Base-by-base conservation (phyloP, 1,284 basidiomycete genomes). In the Golubevia pallescens region DNA sequence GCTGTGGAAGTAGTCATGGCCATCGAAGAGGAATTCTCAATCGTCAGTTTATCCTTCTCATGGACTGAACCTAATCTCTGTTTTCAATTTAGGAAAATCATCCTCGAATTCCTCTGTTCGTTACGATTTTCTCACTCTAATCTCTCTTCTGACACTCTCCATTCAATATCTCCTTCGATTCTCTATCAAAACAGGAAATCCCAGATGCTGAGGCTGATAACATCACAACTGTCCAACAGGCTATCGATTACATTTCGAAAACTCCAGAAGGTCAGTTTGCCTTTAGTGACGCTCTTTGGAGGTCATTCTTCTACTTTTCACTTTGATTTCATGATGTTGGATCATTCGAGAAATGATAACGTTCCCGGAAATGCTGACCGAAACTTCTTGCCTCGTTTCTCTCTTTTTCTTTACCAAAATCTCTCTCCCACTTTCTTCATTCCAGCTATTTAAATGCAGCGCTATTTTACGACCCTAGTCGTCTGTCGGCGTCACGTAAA, bases 211-310 rank as follows among this genome's bases (percentile, higher is more conserved):
- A 85, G 64, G 82, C 82, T 23, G 82, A 85, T 74, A 74, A 74
- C 66, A 85, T 85, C 69, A 79, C 81, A 65, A 80, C 78, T 34
- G 80, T 85, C 14, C 78, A 81, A 67, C 74, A 85, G 75, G 96
- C 96, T 64, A 94, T 99, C 85, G 94, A 98, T 87, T 99, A 99
- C 87, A 94, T 99, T 87, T 91, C 91, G 81, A 95, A 96, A 88
- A 93, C 93, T 60, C 93, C 94, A 73, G 94, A 93, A 88, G 94
- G 82, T 80, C 68, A 74, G 78, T 85, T 68, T 69, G 24, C 34
- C 14, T 14, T 57, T 19, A 10, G 51, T 58, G n/a, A n/a, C n/a
- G n/a, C n/a, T 58, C 23, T 42, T 21, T 58, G n/a, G 19, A 54
- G 21, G 21, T 23, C 19, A 28, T 58, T 58, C 51, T 58, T n/a